A percentile compares a stretch with the other conserved stretches of the same genome.
phyloP scores from a whole-genome alignment of 2,329 filamentous ascomycete genomes.

The Incumbomyces delicatus region DNA sequence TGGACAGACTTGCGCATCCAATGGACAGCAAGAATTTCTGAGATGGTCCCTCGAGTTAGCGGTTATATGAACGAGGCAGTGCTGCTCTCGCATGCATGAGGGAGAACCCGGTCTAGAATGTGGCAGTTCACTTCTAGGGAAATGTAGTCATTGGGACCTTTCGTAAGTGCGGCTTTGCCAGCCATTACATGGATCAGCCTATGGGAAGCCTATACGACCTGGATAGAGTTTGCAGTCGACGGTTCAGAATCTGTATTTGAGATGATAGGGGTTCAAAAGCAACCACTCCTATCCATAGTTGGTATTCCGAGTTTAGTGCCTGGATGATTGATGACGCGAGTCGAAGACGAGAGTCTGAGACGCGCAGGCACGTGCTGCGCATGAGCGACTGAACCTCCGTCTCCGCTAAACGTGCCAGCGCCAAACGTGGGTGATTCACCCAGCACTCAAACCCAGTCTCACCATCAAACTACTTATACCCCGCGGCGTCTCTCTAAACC shows the following conservation, averaged over 20 bases:
- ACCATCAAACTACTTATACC: neutral
- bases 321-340: too few relatives aligned
- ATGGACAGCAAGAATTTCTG: too few relatives aligned
- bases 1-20: too few relatives aligned
- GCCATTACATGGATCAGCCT: neutral
- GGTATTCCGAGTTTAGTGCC: too few relatives aligned
- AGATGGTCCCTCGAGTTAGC: neutral
- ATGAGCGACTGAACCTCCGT: too few relatives aligned
- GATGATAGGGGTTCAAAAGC: too few relatives aligned
- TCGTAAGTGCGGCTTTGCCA: neutral
- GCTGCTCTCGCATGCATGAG: conserved; percentile 1
- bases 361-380: too few relatives aligned
- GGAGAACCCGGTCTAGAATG: neutral
- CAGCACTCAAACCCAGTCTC: neutral
- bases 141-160: neutral
- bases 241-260: too few relatives aligned
- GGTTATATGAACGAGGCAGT: neutral
- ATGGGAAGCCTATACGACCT: neutral
- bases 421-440: neutral
- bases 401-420: too few relatives aligned
- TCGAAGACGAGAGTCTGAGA: too few relatives aligned
- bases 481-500: neutral
- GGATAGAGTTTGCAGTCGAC: neutral
- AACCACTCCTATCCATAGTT: too few relatives aligned
- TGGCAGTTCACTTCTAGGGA: neutral